phyloP scores from a whole-genome alignment of 176 grass and related monocot species.

The Paspalum vaginatum region DNA sequence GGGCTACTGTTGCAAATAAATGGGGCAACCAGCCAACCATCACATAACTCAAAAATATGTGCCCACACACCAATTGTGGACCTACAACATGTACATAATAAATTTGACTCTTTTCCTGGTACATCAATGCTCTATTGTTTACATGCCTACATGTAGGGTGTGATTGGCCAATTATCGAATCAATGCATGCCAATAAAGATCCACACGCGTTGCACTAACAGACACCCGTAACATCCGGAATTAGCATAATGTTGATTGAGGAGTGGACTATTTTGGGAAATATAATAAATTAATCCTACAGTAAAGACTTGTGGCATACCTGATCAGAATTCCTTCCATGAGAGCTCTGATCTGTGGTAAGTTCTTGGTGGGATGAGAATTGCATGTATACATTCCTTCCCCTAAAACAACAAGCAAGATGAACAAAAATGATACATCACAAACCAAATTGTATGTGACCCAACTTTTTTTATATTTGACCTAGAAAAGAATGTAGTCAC shows the following conservation, averaged over 20 bases:
- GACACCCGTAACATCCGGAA: neutral
- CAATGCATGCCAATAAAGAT: slow-evolving; percentile 9
- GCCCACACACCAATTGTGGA: neutral
- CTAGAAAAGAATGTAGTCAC: neutral
- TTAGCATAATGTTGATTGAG: neutral
- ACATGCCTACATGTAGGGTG: neutral
- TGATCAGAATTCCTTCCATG: slow-evolving; percentile 93
- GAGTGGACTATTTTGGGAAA: neutral
- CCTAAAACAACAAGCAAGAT: slow-evolving; percentile 55
- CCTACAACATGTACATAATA: neutral
- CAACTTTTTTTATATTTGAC: neutral
- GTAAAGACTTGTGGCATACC: slow-evolving; percentile 50
- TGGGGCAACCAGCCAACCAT: neutral
- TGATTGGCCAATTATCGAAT: neutral
- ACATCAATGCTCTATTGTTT: neutral
- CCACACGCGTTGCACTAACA: neutral
- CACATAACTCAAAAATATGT: neutral
- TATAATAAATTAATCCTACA: neutral
- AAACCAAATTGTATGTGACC: neutral
- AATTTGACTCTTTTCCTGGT: neutral
- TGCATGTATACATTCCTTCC: slow-evolving; percentile 98
- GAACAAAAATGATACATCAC: slow-evolving; percentile 26
- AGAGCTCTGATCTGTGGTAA: slow-evolving; percentile 93
- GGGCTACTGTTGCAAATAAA: neutral
- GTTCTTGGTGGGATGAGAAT: slow-evolving; percentile 97